A percentile compares a stretch with the other conserved stretches of the same genome.
Conservation (phyloP, 148 eudicot genomes). For the Diospyros lotus region DNA sequence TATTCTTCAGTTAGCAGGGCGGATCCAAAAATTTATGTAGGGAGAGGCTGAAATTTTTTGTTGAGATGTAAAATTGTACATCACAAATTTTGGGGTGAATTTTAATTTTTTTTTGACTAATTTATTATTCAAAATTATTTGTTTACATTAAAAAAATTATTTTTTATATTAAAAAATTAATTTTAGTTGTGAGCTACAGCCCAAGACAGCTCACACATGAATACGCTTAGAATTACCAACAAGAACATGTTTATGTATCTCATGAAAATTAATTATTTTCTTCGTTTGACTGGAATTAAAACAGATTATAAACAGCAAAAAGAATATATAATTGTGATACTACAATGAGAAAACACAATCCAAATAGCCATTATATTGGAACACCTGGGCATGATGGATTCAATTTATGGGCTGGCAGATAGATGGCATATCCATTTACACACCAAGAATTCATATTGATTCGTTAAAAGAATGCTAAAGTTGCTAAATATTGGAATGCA, state of each 20-base stretch:
- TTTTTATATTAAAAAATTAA: no score
- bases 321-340: background rate
- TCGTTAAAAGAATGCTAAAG: background rate
- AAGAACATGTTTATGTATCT: background rate
- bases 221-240: background rate
- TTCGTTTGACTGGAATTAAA: background rate
- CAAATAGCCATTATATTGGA: background rate
- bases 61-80: no score
- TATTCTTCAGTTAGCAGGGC: background rate
- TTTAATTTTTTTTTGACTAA: no score
- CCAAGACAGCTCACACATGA: no score
- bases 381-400: background rate
- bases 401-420: background rate
- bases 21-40: no score
- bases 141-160: no score
- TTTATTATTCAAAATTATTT: no score
- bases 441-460: background rate
- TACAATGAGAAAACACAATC: no score
- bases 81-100: no score
- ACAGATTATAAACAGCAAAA: background rate
- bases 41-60: no score
- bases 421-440: background rate
- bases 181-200: no score
- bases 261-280: background rate
- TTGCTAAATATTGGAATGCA: background rate